phyloP scores from a whole-genome alignment of 768 basidiomycete species.

The Calocera cornea region DNA sequence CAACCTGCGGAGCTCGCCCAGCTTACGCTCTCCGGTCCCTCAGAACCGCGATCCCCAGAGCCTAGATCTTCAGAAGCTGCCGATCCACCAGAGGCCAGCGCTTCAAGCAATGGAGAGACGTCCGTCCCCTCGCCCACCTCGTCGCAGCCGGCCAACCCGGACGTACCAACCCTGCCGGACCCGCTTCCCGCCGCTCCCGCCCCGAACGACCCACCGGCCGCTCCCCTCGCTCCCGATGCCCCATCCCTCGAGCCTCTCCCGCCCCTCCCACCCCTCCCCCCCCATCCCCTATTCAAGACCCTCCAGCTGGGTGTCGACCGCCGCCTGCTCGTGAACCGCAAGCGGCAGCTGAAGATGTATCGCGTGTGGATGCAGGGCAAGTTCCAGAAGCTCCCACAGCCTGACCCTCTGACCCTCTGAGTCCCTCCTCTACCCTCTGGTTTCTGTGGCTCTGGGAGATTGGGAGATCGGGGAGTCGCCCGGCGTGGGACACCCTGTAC shows the following conservation, averaged over 20 bases:
- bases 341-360: conserved; percentile 93
- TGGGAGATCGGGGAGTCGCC: too few relatives aligned
- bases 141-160: too few relatives aligned
- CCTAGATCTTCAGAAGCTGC: not conserved
- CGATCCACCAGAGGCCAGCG: too few relatives aligned
- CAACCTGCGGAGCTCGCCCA: too few relatives aligned
- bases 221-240: conserved; percentile 5
- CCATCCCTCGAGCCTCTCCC: conserved; percentile 14
- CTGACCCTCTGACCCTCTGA: too few relatives aligned
- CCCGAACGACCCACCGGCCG: not conserved
- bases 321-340: conserved; percentile 81
- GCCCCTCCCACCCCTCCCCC: conserved; percentile 21
- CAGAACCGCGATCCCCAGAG: too few relatives aligned
- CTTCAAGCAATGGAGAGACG: too few relatives aligned
- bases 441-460: too few relatives aligned
- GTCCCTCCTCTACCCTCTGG: too few relatives aligned
- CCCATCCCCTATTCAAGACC: conserved; percentile 59
- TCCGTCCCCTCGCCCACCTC: too few relatives aligned
- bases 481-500: too few relatives aligned
- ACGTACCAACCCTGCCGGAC: not conserved
- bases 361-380: conserved; percentile 88
- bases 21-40: too few relatives aligned
- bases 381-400: conserved; percentile 52
- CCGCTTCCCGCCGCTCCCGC: conserved; percentile 11
- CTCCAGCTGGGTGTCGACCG: conserved; percentile 82